Base-by-base conservation (phyloP, 176 grass and related monocot species). In the Avena sativa region DNA sequence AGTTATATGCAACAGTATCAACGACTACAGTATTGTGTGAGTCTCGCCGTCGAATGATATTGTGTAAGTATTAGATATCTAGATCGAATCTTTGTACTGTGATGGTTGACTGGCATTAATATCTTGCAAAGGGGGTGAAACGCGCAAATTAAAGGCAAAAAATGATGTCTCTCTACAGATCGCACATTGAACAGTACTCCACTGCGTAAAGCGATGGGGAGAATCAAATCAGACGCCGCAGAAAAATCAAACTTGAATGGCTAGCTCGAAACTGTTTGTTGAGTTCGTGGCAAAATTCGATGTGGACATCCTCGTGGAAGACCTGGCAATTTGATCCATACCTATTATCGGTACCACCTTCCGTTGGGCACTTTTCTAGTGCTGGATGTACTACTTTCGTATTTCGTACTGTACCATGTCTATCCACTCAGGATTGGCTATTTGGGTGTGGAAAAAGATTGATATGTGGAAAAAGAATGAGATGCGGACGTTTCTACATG, bases 161-260 rank as follows among this genome's bases (percentile, higher is more conserved):
- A 73, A 5, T 43, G 40, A 43, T 43, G 40, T 43, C 6, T 43
- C 6, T 43, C 1, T 43, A 43, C 6, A 7, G 40, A 87, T 73
- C 17, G 66, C 85, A 87, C 43, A 81, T 50, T 6, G 14, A 61
- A 30, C 12, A 51, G 20, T 85, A 52, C 12, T 32, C 38, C 38
- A 0, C 4, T 19, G 25, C 72, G 50, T 46, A 57, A 78, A 79
- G 80, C 15, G 48, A 82, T 16, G 26, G 12, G 62, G 6, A 52
- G 46, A 28, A 76, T 76, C 49, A 55, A 55, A 57, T 38, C 46
- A 40, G 53, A 85, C 26, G 73, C 47, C 47, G 75, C 23, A 47
- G 16, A 11, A 25, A 25, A 16, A 16, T 43, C 73, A 65, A 77
- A 83, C 30, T 66, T 83, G 64, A 57, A 72, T 87, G 84, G 89